Evolutionary conservation across 352 stramenopile genomes (phyloP), one percentile per base, ranked within the genome.

Genomic region (Phytophthora boehmeriae): DNA sequence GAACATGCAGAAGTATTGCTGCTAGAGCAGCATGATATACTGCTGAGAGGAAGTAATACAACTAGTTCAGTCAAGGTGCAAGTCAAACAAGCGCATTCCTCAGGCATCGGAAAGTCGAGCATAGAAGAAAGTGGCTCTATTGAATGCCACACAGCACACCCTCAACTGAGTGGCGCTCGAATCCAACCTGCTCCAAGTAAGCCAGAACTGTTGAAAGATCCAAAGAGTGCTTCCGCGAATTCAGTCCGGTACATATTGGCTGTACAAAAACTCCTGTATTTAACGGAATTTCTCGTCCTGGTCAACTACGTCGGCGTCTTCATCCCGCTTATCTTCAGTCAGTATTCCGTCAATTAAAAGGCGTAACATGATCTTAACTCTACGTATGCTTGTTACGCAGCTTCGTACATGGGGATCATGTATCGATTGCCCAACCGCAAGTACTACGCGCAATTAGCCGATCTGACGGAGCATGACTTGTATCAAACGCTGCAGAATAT

Each of bases 241-340:
- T 53, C 41, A 1, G 5, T 60, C 14, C 11, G 52, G 8, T 60
- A 60, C 25, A 34, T 53, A 5, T 5, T 53, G 32, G 43, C 49
- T 17, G 42, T 59, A 9, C 11, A 43, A n/a, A 30, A 32, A 20
- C 53, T 68, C 1, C 20, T 63, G 36, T 68, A 68, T n/a, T 32
- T 66, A 42, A 60, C 54, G 17, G 65, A 70, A 39, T 73, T 72
- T 38, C 47, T 72, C 13, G 28, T 64, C 9, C 48, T 78, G 8
- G 51, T 67, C 30, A 61, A 73, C 45, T 75, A 67, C 41, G 56
- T 75, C 25, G 64, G 54, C 1, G 59, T 70, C 32, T 57, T 73
- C 44, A 70, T 70, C 11, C 60, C 65, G n/a, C 58, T 73, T 3
- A 52, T 70, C 14, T 73, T 70, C 39, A 45, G 65, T 70, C 22